phyloP scores from a whole-genome alignment of 2,329 filamentous ascomycete species.

The Elsinoe perseae region DNA sequence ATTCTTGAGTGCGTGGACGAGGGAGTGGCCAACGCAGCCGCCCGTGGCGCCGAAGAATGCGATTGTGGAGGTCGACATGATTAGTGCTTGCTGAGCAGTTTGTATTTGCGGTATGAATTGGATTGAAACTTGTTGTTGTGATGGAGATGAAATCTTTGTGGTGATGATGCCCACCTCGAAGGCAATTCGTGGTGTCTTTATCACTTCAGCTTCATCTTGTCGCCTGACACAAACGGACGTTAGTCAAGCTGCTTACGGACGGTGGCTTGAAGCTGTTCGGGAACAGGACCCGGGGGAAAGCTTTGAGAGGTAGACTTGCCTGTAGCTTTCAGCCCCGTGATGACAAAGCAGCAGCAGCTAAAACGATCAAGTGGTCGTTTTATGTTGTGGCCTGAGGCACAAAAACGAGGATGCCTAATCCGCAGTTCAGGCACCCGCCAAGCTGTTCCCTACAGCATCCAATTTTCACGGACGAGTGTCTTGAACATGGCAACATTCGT shows the following conservation, averaged over 20 bases:
- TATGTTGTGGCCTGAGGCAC: not conserved
- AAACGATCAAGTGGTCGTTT: too few species aligned
- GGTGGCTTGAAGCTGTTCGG: not conserved
- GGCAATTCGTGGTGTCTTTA: not conserved
- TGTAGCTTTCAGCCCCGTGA: not conserved
- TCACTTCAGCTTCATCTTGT: not conserved
- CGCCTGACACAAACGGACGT: not conserved
- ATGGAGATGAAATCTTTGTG: not conserved
- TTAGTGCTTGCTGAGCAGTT: not conserved
- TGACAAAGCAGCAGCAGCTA: not conserved
- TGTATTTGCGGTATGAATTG: not conserved
- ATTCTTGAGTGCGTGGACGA: constrained; percentile 38
- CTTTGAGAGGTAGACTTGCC: not conserved
- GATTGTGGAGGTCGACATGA: constrained; percentile 28
- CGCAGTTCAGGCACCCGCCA: not conserved
- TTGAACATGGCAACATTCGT: not conserved
- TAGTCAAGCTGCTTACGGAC: not conserved
- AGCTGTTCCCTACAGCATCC: not conserved
- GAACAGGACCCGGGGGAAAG: not conserved
- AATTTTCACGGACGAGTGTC: not conserved
- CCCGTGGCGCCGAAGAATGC: constrained; percentile 49
- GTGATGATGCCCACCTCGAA: not conserved
- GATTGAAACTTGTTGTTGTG: not conserved
- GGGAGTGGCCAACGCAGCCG: constrained; percentile 39
- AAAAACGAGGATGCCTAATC: not conserved